Conservation (phyloP, 345 rosid genomes). For the Raphanus sativus region DNA sequence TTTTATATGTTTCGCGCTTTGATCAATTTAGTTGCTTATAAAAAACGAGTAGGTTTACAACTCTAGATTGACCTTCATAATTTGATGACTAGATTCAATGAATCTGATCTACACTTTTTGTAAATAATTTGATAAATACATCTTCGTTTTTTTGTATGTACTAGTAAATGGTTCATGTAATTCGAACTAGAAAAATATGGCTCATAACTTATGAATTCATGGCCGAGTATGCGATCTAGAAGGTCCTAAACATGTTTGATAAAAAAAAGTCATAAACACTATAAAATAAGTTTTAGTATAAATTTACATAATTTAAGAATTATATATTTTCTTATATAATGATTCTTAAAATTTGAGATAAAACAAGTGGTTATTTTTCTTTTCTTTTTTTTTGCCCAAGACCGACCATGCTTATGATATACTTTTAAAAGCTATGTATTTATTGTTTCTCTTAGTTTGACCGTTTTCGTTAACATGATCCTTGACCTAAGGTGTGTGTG, state of each 20-base stretch:
- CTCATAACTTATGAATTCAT: not conserved
- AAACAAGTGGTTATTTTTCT: not conserved
- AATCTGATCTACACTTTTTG: not conserved
- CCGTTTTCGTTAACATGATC: conserved; percentile 26
- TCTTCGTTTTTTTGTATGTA: not conserved
- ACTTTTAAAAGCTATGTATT: not conserved
- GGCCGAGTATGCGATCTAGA: not conserved
- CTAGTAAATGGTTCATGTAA: not conserved
- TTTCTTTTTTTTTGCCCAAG: not conserved
- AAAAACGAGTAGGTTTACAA: conserved; percentile 10
- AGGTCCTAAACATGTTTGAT: too few species aligned
- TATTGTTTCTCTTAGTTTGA: not conserved
- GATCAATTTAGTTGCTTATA: not conserved
- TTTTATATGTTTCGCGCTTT: not conserved
- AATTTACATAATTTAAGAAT: not conserved
- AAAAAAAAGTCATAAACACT: not conserved
- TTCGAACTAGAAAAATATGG: not conserved
- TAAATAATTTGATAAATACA: not conserved
- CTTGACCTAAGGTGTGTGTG: conserved; percentile 28
- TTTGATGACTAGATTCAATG: conserved; percentile 16
- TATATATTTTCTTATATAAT: not conserved
- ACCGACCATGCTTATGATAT: not conserved
- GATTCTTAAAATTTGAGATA: not conserved
- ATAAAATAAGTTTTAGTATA: not conserved
- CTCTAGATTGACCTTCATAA: not conserved